A percentile compares a stretch with the other conserved stretches of the same genome.
Evolutionary conservation across 768 basidiomycete species (phyloP).

Genomic region (Suillus fuscotomentosus): DNA sequence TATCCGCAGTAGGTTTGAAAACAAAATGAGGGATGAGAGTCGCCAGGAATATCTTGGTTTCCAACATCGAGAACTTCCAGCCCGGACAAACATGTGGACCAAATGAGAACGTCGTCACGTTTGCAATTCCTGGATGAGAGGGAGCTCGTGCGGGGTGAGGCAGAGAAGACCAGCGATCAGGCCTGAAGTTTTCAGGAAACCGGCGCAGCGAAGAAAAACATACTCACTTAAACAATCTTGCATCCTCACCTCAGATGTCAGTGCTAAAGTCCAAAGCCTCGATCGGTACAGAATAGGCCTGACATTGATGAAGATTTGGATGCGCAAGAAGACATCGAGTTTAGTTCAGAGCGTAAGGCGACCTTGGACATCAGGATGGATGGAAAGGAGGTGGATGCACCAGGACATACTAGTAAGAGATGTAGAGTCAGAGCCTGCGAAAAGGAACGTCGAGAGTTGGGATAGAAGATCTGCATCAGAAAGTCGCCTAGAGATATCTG

Average conservation of each 20-base stretch:
- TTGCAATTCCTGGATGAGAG: slow-evolving; percentile 45
- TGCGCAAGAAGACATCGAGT: slow-evolving; percentile 13
- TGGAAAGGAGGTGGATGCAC: slow-evolving; percentile 55
- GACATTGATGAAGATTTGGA: slow-evolving; percentile 16
- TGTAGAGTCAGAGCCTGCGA: slow-evolving; percentile 58
- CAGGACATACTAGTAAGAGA: slow-evolving; percentile 47
- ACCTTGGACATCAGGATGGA: slow-evolving; percentile 52
- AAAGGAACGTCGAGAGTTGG: slow-evolving; percentile 64
- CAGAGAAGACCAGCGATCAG: slow-evolving; percentile 51
- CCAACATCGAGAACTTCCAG: slow-evolving; percentile 43
- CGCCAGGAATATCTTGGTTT: slow-evolving; percentile 52
- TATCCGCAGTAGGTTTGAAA: slow-evolving; percentile 42
- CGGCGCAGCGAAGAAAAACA: neutral
- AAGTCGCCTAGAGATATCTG: slow-evolving; percentile 42
- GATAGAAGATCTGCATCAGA: slow-evolving; percentile 63
- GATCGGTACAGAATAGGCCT: slow-evolving; percentile 30
- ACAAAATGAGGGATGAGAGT: slow-evolving; percentile 44
- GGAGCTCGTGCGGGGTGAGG: slow-evolving; percentile 34
- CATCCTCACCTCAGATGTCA: slow-evolving; percentile 57
- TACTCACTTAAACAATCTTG: slow-evolving; percentile 48
- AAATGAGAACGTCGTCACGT: slow-evolving; percentile 53
- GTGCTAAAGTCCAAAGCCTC: slow-evolving; percentile 52
- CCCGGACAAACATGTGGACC: slow-evolving; percentile 52
- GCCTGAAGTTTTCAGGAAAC: slow-evolving; percentile 30
- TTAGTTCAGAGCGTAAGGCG: slow-evolving; percentile 57